Evolutionary conservation across 345 rosid species (phyloP), one percentile per base, ranked within the genome.

Genomic region (Heritiera fomes): DNA sequence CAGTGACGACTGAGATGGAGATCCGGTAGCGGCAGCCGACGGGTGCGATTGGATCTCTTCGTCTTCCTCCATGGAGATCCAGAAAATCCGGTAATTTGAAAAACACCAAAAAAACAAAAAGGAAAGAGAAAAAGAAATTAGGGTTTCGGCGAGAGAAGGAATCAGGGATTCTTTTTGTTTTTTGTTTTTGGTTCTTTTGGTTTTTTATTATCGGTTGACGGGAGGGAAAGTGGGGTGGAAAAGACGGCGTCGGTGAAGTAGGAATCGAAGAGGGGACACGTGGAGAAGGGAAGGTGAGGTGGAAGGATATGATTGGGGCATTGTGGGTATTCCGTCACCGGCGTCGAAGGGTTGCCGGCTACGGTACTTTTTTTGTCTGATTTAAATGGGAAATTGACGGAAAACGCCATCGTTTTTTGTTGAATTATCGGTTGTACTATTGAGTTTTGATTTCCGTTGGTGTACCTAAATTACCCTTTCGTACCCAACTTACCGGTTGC

Each of bases 211-310:
- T 58, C 67, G 75, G 86, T 76, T 77, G 88, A 84, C 87, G 90
- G 87, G 55, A 76, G 13, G 52, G 65, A 20, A 49, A 63, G 10
- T 41, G 45, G 82, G 59, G 45, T 18, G 71, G 75, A 11, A 38
- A 8, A 80, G 87, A 87, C 89, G 91, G 87, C 90, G 88, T 86
- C 92, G 91, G 87, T 76, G 84, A 83, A 73, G 60, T 71, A 32
- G 59, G 66, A 14, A 74, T 11, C 6, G 53, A 15, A 45, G n/a
- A 43, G 2, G 49, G 78, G 87, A 83, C 94, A 90, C 92, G 92
- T 90, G 91, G 90, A 79, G 58, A 66, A 61, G 47, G 30, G 64
- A 41, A 73, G 73, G 55, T 50, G 84, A 85, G 77, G 80, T 85
- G 87, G 83, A 60, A 62, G 68, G 62, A 30, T 18, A 13, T 80